Conservation (phyloP, 345 rosid genomes). For the Combretum micranthum region DNA sequence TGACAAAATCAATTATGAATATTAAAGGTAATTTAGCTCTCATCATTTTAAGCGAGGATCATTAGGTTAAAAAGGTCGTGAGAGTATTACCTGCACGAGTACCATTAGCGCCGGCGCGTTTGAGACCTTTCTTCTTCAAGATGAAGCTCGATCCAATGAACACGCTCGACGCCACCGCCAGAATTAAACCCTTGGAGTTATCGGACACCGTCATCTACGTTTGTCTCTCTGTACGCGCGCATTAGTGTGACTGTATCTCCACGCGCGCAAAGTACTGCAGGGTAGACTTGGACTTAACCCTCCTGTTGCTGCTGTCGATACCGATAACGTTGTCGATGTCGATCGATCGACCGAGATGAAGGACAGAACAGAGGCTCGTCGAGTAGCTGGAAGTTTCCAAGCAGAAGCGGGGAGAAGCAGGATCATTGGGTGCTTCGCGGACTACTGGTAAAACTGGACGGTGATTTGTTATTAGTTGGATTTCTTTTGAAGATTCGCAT, state of each 20-base stretch:
- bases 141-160: constrained; percentile 91
- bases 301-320: too few relatives aligned
- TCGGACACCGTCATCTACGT: constrained; percentile 42
- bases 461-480: too few relatives aligned
- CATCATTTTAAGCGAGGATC: neutral
- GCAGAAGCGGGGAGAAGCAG: too few relatives aligned
- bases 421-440: too few relatives aligned
- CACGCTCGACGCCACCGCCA: constrained; percentile 69
- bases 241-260: neutral
- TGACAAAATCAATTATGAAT: neutral
- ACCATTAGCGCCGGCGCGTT: constrained; percentile 76
- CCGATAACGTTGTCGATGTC: too few relatives aligned
- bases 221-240: neutral
- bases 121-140: constrained; percentile 92
- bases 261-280: neutral
- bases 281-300: too few relatives aligned
- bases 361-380: constrained; percentile 12
- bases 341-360: too few relatives aligned
- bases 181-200: constrained; percentile 60
- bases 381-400: constrained; percentile 27
- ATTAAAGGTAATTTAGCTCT: neutral
- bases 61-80: neutral
- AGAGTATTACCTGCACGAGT: constrained; percentile 61
- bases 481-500: too few relatives aligned
- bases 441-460: too few relatives aligned